A percentile compares a stretch with the other conserved stretches of the same genome.
phyloP scores from a whole-genome alignment of 192 early-diverging fungal species.

The Phlyctochytrium bullatum region DNA sequence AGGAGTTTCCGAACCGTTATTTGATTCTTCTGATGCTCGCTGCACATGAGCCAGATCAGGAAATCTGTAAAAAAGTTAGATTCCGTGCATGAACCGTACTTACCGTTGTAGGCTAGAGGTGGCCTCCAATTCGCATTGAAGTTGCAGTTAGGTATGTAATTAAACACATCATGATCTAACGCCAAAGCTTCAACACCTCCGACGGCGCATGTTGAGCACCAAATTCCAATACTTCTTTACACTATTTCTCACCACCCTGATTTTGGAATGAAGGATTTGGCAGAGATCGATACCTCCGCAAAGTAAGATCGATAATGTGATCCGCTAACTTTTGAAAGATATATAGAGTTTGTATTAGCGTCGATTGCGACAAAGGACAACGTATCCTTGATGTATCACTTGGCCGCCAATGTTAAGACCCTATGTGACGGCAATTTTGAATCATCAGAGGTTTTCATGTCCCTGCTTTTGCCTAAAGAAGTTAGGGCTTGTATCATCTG shows the following conservation, averaged over 20 bases:
- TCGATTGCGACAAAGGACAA: slow-evolving; percentile 78
- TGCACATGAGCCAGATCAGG: slow-evolving; percentile 82
- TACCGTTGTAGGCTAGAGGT: neutral
- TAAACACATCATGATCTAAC: slow-evolving; percentile 3
- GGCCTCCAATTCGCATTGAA: no score
- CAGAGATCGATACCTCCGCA: slow-evolving; percentile 54
- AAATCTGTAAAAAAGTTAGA: slow-evolving; percentile 59
- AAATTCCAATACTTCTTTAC: slow-evolving; percentile 59
- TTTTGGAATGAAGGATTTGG: slow-evolving; percentile 45
- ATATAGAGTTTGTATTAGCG: slow-evolving; percentile 84
- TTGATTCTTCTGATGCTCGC: slow-evolving; percentile 69
- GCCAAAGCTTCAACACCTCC: no score
- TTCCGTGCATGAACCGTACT: no score
- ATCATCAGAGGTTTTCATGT: slow-evolving; percentile 43
- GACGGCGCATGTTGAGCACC: slow-evolving; percentile 55
- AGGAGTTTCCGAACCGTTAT: slow-evolving; percentile 68
- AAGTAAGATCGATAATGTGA: slow-evolving; percentile 19
- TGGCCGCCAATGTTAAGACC: slow-evolving; percentile 74
- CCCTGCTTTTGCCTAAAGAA: slow-evolving; percentile 10
- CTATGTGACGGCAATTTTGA: slow-evolving; percentile 53
- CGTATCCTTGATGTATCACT: slow-evolving; percentile 76
- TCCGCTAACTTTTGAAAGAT: slow-evolving; percentile 31
- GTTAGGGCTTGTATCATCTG: slow-evolving; percentile 72
- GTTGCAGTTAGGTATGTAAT: no score
- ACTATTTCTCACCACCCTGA: slow-evolving; percentile 85